Percentiles rank a stretch among this genome's conserved stretches.
Evolutionary conservation across 441 rosid genomes (phyloP).

Genomic region (Erodium chrysanthum): DNA sequence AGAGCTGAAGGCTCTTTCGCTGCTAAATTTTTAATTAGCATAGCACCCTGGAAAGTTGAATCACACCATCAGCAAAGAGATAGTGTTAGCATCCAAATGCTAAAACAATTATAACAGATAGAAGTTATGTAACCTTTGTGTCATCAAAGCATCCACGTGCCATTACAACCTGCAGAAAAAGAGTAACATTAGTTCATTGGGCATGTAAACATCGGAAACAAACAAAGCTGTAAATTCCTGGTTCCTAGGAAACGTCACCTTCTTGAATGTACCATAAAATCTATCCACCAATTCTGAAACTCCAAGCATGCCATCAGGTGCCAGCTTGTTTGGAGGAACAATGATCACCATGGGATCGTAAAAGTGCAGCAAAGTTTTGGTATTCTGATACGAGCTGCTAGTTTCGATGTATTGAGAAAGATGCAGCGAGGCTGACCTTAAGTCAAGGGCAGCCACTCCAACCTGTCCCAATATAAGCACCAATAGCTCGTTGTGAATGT

Average conservation of each 20-base stretch:
- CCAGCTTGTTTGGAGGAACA: slow-evolving; percentile 73
- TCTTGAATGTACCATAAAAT: slow-evolving; percentile 53
- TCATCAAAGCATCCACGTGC: slow-evolving; percentile 93
- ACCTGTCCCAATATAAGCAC: slow-evolving; percentile 37
- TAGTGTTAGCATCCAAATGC: slow-evolving; percentile 18
- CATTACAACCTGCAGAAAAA: slow-evolving; percentile 56
- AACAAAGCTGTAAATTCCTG: neutral
- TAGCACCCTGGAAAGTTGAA: slow-evolving; percentile 59
- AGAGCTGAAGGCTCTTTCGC: slow-evolving; percentile 85
- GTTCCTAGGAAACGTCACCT: slow-evolving; percentile 36
- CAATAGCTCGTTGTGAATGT: slow-evolving; percentile 12
- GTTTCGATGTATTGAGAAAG: slow-evolving; percentile 96
- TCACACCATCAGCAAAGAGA: slow-evolving; percentile 17
- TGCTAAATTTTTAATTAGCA: slow-evolving; percentile 68
- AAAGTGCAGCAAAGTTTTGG: slow-evolving; percentile 74
- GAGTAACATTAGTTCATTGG: slow-evolving; percentile 12
- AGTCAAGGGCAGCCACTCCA: slow-evolving; percentile 91
- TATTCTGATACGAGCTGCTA: slow-evolving; percentile 88
- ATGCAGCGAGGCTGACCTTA: slow-evolving; percentile 80
- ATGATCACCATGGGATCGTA: slow-evolving; percentile 75
- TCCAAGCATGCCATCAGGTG: slow-evolving; percentile 91
- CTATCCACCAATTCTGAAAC: slow-evolving; percentile 71
- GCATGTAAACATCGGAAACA: slow-evolving; percentile 12
- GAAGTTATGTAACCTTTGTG: slow-evolving; percentile 56
- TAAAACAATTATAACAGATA: slow-evolving; percentile 3